Percentiles rank a stretch among this genome's conserved stretches.
Conservation (phyloP, 2,329 filamentous ascomycete genomes). For the Aschersonia sp. region DNA sequence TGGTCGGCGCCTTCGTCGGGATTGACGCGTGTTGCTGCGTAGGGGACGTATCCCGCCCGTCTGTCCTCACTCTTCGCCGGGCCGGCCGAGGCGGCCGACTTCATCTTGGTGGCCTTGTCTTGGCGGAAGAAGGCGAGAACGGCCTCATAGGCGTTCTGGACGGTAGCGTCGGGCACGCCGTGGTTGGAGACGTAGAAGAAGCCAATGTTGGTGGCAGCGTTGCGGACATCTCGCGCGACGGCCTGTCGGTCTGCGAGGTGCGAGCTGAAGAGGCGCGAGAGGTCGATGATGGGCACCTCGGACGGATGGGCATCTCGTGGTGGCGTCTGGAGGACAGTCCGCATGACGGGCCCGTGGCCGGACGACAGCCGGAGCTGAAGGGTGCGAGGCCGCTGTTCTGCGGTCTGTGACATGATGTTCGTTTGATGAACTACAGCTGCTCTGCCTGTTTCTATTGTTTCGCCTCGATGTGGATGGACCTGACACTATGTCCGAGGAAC, state of each 20-base stretch:
- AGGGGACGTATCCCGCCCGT: constrained; percentile 31
- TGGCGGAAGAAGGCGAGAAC: constrained; percentile 34
- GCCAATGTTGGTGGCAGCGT: constrained; percentile 32
- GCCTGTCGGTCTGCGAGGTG: background rate
- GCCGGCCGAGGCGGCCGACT: constrained; percentile 6
- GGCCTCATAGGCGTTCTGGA: constrained; percentile 15
- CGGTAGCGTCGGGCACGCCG: constrained; percentile 21
- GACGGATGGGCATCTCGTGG: background rate
- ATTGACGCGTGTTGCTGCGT: constrained; percentile 29
- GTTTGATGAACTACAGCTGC: background rate
- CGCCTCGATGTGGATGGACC: background rate
- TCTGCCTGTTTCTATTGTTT: background rate
- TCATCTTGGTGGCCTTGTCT: constrained; percentile 25
- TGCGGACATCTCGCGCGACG: constrained; percentile 15
- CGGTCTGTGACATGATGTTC: background rate
- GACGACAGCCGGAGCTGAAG: background rate
- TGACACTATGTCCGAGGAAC: too few relatives aligned
- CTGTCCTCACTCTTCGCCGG: constrained; percentile 14
- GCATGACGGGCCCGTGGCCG: background rate
- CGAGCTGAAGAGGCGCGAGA: background rate
- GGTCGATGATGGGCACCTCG: background rate
- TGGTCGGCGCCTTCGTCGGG: constrained; percentile 32
- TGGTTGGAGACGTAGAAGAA: constrained; percentile 43
- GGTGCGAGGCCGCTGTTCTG: background rate
- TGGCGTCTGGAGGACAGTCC: background rate